Percentiles rank a stretch among this genome's conserved stretches.
phyloP scores from a whole-genome alignment of 1,284 basidiomycete genomes.

The Veloboletus limbatus region DNA sequence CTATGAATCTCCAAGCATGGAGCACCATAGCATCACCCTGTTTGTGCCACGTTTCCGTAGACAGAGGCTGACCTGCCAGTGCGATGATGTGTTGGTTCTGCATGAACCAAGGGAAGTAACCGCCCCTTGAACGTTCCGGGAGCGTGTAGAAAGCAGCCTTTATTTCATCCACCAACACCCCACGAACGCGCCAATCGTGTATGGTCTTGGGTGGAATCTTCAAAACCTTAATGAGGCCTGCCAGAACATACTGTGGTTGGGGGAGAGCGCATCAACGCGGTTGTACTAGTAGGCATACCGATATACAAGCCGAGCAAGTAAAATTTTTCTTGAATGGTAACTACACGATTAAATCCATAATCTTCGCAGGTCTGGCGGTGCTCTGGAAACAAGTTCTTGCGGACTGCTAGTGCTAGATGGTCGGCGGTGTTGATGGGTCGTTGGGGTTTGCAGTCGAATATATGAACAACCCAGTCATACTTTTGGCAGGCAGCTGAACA shows the following conservation, averaged over 20 bases:
- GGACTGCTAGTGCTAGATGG: not conserved
- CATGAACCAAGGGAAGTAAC: constrained; percentile 4
- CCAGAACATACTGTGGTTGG: too few relatives aligned
- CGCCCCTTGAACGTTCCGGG: not conserved
- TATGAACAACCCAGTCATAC: constrained; percentile 4
- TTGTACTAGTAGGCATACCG: not conserved
- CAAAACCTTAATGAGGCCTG: not conserved
- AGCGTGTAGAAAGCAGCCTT: not conserved
- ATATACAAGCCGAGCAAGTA: not conserved
- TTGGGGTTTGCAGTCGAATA: constrained; percentile 2
- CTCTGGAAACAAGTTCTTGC: not conserved
- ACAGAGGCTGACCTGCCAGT: not conserved
- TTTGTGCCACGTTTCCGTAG: not conserved
- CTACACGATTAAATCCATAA: constrained; percentile 2
- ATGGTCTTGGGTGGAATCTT: constrained; percentile 2
- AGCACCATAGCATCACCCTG: not conserved
- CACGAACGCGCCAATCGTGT: constrained; percentile 6
- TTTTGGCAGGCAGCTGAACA: constrained; percentile 6
- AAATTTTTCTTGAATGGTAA: not conserved
- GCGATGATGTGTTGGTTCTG: constrained; percentile 6
- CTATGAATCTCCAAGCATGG: not conserved
- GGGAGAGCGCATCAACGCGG: too few relatives aligned
- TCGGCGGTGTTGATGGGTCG: not conserved
- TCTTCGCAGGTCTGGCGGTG: constrained; percentile 4
- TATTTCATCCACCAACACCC: constrained; percentile 6